phyloP scores from a whole-genome alignment of 2,329 filamentous ascomycete species.

The Fusarium subglutinans region DNA sequence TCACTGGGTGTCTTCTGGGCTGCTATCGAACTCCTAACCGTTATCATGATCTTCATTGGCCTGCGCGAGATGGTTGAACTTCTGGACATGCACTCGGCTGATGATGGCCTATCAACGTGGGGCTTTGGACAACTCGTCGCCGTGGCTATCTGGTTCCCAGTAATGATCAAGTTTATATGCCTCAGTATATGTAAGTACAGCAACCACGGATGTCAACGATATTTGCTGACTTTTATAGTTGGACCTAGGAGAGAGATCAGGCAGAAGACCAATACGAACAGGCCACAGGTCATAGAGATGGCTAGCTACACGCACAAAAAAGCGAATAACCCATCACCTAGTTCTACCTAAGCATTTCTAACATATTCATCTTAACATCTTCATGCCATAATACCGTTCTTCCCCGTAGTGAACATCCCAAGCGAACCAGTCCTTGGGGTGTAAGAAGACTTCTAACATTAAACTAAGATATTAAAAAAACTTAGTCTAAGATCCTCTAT shows the following conservation, averaged over 20 bases:
- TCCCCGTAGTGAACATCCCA: not conserved
- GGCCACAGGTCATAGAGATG: not conserved
- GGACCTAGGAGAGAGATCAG: not conserved
- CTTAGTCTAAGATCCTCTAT: no score
- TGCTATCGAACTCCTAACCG: accelerated
- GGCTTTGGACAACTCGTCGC: conserved; percentile 7
- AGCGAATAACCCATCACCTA: not conserved
- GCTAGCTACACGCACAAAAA: not conserved
- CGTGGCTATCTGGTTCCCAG: conserved; percentile 1
- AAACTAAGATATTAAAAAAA: no score
- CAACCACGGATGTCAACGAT: no score
- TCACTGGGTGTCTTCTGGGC: not conserved
- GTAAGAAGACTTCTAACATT: no score
- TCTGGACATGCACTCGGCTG: not conserved
- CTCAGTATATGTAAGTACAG: not conserved
- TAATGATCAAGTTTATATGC: not conserved
- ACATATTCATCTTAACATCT: accelerated
- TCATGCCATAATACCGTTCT: not conserved
- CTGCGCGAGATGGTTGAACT: not conserved
- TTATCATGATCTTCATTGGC: not conserved
- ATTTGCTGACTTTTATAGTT: not conserved
- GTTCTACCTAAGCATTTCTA: not conserved
- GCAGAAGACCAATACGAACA: not conserved
- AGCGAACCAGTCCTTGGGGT: not conserved
- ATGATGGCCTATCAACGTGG: not conserved